These are phyloP conservation scores for Apocynum venetum DNA, from an alignment of 257 asterid genomes.

Conservation along the genomic window DNA sequence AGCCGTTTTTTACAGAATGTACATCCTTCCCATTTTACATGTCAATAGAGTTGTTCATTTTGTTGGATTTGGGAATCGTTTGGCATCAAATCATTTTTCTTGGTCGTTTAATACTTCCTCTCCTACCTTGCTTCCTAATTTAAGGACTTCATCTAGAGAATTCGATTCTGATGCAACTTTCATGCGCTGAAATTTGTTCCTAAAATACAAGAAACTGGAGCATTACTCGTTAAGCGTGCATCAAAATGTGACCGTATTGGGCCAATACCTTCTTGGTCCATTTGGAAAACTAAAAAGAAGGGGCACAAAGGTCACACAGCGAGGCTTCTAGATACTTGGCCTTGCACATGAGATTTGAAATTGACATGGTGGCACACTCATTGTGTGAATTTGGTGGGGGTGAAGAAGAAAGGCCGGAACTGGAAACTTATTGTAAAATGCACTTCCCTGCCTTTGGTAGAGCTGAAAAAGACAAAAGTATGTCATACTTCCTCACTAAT, in stretches of 20 bases:
- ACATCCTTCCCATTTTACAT: slow-evolving; percentile 87
- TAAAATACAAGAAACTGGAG: slow-evolving; percentile 84
- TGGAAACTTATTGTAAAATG: slow-evolving; percentile 66
- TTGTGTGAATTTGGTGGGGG: slow-evolving; percentile 95
- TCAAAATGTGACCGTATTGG: slow-evolving; percentile 67
- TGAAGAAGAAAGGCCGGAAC: slow-evolving; percentile 60
- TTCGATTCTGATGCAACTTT: slow-evolving; percentile 99
- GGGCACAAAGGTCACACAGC: slow-evolving; percentile 44
- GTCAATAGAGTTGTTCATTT: slow-evolving; percentile 82
- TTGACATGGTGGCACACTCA: slow-evolving; percentile 99
- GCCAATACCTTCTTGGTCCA: slow-evolving; percentile 79
- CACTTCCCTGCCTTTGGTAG: slow-evolving; percentile 86
- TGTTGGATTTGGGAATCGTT: slow-evolving; percentile 97
- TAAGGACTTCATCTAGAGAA: slow-evolving; percentile 86
- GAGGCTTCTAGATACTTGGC: slow-evolving; percentile 70
- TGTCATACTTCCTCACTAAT: slow-evolving; percentile 9
- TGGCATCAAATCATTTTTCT: slow-evolving; percentile 70
- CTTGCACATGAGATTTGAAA: slow-evolving; percentile 94
- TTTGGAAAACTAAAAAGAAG: slow-evolving; percentile 46
- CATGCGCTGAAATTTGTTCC: slow-evolving; percentile 91
- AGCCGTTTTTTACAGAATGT: slow-evolving; percentile 77
- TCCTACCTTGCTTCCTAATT: slow-evolving; percentile 63
- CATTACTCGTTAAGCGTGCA: slow-evolving; percentile 83
- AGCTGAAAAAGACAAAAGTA: slow-evolving; percentile 61
- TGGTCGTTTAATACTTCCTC: slow-evolving; percentile 6